Evolutionary conservation across 257 asterid species (phyloP).

Genomic region (Paraleonurus japonicus): DNA sequence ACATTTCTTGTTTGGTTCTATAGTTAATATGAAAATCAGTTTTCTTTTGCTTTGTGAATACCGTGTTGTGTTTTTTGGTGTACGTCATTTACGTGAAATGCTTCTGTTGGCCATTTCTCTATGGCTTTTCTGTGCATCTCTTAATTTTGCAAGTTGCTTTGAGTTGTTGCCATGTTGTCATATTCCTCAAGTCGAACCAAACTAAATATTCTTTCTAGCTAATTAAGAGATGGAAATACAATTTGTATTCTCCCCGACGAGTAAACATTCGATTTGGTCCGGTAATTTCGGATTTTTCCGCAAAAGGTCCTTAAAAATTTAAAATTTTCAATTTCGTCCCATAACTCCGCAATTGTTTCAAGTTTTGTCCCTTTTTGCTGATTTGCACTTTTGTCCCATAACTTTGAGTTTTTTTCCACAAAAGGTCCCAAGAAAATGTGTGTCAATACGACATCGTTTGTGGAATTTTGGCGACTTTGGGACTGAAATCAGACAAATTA

Average conservation of each 20-base stretch:
- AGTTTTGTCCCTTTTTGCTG: too few relatives aligned
- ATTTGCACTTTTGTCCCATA: too few relatives aligned
- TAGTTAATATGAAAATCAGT: background rate
- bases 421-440: too few relatives aligned
- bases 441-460: too few relatives aligned
- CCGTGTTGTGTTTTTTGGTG: slow-evolving; percentile 13
- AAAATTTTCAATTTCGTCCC: too few relatives aligned
- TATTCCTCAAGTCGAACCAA: background rate
- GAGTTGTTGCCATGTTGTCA: background rate
- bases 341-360: too few relatives aligned
- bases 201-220: background rate
- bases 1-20: slow-evolving; percentile 2
- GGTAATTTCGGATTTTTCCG: too few relatives aligned
- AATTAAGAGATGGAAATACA: background rate
- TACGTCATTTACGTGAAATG: background rate
- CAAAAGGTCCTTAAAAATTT: too few relatives aligned
- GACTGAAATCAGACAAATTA: too few relatives aligned
- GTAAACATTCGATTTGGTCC: too few relatives aligned
- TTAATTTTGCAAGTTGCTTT: background rate
- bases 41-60: background rate
- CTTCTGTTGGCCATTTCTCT: slow-evolving; percentile 8
- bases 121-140: background rate
- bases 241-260: background rate
- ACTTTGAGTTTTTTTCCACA: too few relatives aligned
- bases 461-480: too few relatives aligned